These are phyloP conservation scores for Mortierella sp. DNA, from an alignment of 371 early-diverging fungal species.

Conservation along the genomic window DNA sequence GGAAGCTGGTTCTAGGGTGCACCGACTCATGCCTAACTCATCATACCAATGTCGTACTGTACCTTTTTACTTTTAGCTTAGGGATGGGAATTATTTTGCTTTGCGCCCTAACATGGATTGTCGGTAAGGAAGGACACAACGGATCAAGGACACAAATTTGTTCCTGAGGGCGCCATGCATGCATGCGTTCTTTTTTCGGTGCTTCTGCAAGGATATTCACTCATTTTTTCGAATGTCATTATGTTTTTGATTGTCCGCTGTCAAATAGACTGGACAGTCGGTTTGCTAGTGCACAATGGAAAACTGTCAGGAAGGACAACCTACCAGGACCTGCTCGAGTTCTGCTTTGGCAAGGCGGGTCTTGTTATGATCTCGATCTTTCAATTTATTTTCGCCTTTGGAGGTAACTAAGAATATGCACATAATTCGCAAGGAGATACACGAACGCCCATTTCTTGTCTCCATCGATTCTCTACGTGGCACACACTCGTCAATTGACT, in stretches of 20 bases:
- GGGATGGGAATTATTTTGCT: constrained; percentile 75
- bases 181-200: not conserved
- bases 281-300: constrained; percentile 75
- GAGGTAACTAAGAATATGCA: constrained; percentile 64
- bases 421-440: too few species aligned
- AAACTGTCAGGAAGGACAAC: constrained; percentile 80
- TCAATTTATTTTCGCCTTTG: constrained; percentile 88
- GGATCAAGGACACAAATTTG: not conserved
- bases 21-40: not conserved
- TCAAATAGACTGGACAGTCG: constrained; percentile 80
- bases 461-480: not conserved
- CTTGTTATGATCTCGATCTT: constrained; percentile 79
- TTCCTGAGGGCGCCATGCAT: constrained; percentile 8
- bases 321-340: constrained; percentile 82
- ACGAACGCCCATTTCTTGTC: not conserved
- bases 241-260: not conserved
- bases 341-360: constrained; percentile 82
- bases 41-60: not conserved
- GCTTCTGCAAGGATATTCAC: not conserved
- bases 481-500: not conserved
- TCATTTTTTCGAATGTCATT: not conserved
- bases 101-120: constrained; percentile 72
- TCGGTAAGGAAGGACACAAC: constrained; percentile 61
- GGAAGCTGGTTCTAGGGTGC: not conserved
- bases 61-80: constrained; percentile 59